phyloP scores from a whole-genome alignment of 768 basidiomycete species.

The Auriscalpium vulgare region DNA sequence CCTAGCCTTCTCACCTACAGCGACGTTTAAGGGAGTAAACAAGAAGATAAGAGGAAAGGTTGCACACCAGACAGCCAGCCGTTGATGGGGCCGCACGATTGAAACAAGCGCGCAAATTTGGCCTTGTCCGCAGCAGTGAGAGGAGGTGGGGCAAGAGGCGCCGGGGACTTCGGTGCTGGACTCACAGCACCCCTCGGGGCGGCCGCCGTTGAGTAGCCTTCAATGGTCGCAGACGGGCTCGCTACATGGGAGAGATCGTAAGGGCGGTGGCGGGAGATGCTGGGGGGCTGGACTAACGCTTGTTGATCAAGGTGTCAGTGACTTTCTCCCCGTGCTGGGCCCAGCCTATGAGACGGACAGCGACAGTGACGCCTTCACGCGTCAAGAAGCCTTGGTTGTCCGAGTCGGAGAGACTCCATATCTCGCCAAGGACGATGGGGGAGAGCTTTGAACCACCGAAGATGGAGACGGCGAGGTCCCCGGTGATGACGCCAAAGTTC shows the following conservation, averaged over 20 bases:
- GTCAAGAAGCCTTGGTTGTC: slow-evolving; percentile 92
- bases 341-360: slow-evolving; percentile 87
- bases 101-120: slow-evolving; percentile 80
- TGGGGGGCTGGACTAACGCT: slow-evolving; percentile 45
- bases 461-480: slow-evolving; percentile 83
- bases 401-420: slow-evolving; percentile 90
- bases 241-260: slow-evolving; percentile 36
- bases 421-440: slow-evolving; percentile 75
- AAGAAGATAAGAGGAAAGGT: not conserved
- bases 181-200: slow-evolving; percentile 46
- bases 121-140: slow-evolving; percentile 73
- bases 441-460: slow-evolving; percentile 79
- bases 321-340: slow-evolving; percentile 81
- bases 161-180: slow-evolving; percentile 50
- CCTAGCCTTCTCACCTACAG: slow-evolving; percentile 75
- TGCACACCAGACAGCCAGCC: slow-evolving; percentile 70
- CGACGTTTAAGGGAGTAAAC: not conserved
- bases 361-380: slow-evolving; percentile 78
- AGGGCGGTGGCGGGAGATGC: slow-evolving; percentile 7
- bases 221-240: slow-evolving; percentile 76
- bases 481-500: slow-evolving; percentile 78
- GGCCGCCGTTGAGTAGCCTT: slow-evolving; percentile 48
- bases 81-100: slow-evolving; percentile 58
- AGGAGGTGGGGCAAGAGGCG: slow-evolving; percentile 43
- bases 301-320: slow-evolving; percentile 50